Evolutionary conservation across 805 yeast genomes (phyloP), one percentile per base, ranked within the genome.

Genomic region (Yamadazyma philogaea): DNA sequence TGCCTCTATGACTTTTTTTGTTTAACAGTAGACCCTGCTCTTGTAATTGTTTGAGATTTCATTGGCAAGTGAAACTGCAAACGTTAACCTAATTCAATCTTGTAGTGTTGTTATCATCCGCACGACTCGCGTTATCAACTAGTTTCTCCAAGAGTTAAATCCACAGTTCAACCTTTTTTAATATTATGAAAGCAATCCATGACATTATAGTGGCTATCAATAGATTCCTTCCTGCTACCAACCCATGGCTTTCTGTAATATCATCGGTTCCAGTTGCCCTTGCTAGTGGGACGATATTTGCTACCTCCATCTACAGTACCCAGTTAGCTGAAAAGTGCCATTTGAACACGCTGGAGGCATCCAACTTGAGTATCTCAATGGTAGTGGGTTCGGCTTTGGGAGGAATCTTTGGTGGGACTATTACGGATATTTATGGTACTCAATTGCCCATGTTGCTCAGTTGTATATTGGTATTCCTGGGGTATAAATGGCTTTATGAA

Each of bases 271-370:
- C 68, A 1, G 67, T 64, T 16, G 60, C 66, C 0, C 46, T 64
- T n/a, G 50, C 68, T 0, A 49, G 64, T 19, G 69, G 69, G 7
- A 61, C 68, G 2, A 38, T 64, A 6, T 64, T 64, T 45, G 66
- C 63, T 7, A 63, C 52, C 46, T 63, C 68, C 2, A 61, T 63
- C 2, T 64, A 60, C 40, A 56, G 56, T 16, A 62, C 68, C 7
- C 63, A 62, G 37, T 51, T 64, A 32, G 66, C 65, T 4, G 59
- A 59, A 12, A 41, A 44, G 34, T 64, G 69, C 49, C 50, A 55
- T 8, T 50, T 64, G 21, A 56, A 47, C 31, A 51, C 66, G 10
- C 53, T 61, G 18, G 52, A 56, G 41, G 50, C 61, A 21, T 63
- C 66, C 10, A 58, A 61, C 44, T 55, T 64, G 47, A 63, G 56